A percentile compares a stretch with the other conserved stretches of the same genome.
These are phyloP conservation scores for Sporobolomyces roseus DNA, from an alignment of 768 basidiomycete genomes.

Conservation along the genomic window DNA sequence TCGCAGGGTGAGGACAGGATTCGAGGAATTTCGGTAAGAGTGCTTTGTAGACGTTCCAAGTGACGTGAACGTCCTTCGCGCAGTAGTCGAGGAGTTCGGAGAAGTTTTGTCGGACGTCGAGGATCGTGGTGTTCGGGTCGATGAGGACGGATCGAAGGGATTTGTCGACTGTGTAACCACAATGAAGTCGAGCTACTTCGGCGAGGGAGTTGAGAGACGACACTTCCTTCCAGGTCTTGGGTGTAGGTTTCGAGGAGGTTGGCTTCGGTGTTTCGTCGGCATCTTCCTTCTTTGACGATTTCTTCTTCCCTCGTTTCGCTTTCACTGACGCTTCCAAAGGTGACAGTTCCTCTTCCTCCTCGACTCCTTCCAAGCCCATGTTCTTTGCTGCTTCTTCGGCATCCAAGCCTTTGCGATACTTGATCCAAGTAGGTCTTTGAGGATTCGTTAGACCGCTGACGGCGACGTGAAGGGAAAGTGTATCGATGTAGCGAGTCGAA, in stretches of 20 bases:
- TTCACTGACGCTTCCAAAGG: no score
- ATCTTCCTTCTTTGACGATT: constrained; percentile 36
- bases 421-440: constrained; percentile 89
- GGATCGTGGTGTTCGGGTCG: constrained; percentile 47
- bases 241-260: constrained; percentile 48
- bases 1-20: constrained; percentile 85
- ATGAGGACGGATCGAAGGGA: constrained; percentile 71
- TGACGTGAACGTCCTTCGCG: constrained; percentile 74
- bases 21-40: constrained; percentile 75
- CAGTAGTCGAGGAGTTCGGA: constrained; percentile 65
- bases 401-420: constrained; percentile 66
- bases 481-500: constrained; percentile 79
- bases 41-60: constrained; percentile 70
- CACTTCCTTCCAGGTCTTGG: constrained; percentile 83
- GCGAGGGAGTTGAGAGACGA: constrained; percentile 86
- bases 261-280: constrained; percentile 3
- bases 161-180: constrained; percentile 74
- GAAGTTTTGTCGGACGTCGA: constrained; percentile 56
- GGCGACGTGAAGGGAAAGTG: constrained; percentile 90
- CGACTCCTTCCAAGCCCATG: constrained; percentile 49
- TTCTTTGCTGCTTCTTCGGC: constrained; percentile 45
- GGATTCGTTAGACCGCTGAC: constrained; percentile 90
- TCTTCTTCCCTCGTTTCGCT: not conserved
- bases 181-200: constrained; percentile 88
- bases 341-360: not conserved